Conservation (phyloP, 2,329 filamentous ascomycete genomes). For the Chaetomium olivaceum region DNA sequence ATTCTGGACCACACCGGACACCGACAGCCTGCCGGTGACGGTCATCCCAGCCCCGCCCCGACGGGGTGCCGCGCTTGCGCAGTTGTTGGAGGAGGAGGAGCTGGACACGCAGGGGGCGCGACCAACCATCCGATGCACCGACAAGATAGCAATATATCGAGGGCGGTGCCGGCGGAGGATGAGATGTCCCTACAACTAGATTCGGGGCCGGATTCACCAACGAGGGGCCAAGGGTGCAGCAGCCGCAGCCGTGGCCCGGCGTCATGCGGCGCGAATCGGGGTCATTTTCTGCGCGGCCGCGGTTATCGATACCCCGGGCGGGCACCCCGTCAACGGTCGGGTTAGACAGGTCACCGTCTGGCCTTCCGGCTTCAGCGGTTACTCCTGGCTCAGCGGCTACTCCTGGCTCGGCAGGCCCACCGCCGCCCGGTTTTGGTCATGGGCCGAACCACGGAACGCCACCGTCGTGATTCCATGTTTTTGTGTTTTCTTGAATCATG, state of each 20-base stretch:
- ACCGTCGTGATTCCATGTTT: background rate
- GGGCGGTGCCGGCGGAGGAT: background rate
- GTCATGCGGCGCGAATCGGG: background rate
- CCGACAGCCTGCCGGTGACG: constrained; percentile 57
- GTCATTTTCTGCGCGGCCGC: background rate
- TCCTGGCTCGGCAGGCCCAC: background rate
- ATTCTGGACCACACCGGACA: constrained; percentile 55
- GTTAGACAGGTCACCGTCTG: background rate
- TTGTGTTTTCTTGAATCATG: background rate
- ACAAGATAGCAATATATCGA: background rate
- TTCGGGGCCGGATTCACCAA: background rate
- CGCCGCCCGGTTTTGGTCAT: background rate
- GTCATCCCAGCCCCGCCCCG: constrained; percentile 63
- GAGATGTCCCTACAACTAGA: background rate
- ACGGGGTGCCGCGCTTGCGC: constrained; percentile 57
- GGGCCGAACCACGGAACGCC: background rate
- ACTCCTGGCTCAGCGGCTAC: background rate
- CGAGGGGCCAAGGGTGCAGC: background rate
- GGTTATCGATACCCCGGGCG: background rate
- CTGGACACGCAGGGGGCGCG: background rate
- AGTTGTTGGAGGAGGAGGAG: constrained; percentile 57
- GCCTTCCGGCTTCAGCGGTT: background rate
- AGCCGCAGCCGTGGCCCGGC: background rate
- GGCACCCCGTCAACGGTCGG: background rate
- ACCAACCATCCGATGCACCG: background rate